Conservation (phyloP, 345 rosid genomes). For the Brassica incana region DNA sequence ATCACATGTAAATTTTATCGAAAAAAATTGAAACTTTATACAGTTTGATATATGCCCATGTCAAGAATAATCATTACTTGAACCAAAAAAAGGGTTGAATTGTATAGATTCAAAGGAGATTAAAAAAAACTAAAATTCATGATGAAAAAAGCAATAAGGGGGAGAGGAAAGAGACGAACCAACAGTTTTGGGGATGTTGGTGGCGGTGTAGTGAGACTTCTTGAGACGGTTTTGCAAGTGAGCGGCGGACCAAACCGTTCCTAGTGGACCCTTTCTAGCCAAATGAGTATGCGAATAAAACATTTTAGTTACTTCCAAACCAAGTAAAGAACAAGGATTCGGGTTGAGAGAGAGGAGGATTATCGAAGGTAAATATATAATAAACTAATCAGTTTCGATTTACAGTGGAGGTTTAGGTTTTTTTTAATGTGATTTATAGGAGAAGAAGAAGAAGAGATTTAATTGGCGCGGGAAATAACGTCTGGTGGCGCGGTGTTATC, state of each 20-base stretch:
- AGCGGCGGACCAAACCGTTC: slow-evolving; percentile 92
- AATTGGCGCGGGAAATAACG: slow-evolving; percentile 27
- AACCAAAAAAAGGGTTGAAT: too few species aligned
- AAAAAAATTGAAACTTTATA: too few species aligned
- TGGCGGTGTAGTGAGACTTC: slow-evolving; percentile 79
- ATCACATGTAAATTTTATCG: too few species aligned
- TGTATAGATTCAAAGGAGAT: too few species aligned
- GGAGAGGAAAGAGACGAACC: slow-evolving; percentile 45
- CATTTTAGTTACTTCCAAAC: slow-evolving; percentile 30
- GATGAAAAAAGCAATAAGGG: too few species aligned
- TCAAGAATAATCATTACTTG: too few species aligned
- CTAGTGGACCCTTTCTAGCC: slow-evolving; percentile 74
- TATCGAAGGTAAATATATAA: too few species aligned
- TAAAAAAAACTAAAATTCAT: too few species aligned
- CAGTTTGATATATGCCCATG: too few species aligned
- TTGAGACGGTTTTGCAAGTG: slow-evolving; percentile 76
- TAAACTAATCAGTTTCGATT: background rate
- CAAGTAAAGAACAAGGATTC: too few species aligned
- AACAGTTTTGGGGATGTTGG: slow-evolving; percentile 67
- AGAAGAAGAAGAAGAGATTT: background rate
- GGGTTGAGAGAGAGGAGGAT: too few species aligned
- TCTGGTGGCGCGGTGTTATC: slow-evolving; percentile 20
- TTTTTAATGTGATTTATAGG: background rate
- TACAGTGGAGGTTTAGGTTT: background rate
- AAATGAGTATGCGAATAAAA: slow-evolving; percentile 75